phyloP scores from a whole-genome alignment of 2,329 filamentous ascomycete genomes.

The Pseudogymnoascus sp. region DNA sequence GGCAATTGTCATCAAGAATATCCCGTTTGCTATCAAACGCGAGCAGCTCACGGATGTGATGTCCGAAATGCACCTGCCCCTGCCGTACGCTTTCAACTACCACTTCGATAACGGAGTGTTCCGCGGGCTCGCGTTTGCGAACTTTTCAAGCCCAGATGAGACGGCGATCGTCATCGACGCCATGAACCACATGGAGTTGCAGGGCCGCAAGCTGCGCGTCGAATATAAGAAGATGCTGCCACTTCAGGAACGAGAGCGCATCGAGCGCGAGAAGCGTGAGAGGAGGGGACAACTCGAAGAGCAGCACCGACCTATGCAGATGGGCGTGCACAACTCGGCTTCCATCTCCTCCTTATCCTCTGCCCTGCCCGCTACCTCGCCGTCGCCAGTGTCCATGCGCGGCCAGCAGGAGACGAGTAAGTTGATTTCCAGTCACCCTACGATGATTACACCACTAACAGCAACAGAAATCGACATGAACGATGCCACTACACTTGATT shows the following conservation, averaged over 20 bases:
- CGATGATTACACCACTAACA: slow-evolving; percentile 37
- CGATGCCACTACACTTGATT: slow-evolving; percentile 75
- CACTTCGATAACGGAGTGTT: slow-evolving; percentile 99
- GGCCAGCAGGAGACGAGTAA: slow-evolving; percentile 18
- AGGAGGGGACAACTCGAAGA: slow-evolving; percentile 93
- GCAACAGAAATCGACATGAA: slow-evolving; percentile 75
- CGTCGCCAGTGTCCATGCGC: slow-evolving; percentile 27
- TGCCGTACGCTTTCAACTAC: slow-evolving; percentile 98
- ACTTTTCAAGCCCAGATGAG: slow-evolving; percentile 93
- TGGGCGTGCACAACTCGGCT: slow-evolving; percentile 66
- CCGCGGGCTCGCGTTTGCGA: slow-evolving; percentile 89
- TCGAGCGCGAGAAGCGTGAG: slow-evolving; percentile 94
- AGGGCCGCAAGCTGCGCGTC: slow-evolving; percentile 86
- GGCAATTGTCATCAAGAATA: slow-evolving; percentile 99
- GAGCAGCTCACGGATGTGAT: slow-evolving; percentile 88
- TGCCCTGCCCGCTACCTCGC: slow-evolving; percentile 40
- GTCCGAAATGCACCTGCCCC: slow-evolving; percentile 84
- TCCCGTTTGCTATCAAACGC: slow-evolving; percentile 96
- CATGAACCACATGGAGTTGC: slow-evolving; percentile 92
- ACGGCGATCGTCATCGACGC: slow-evolving; percentile 85
- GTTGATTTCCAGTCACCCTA: slow-evolving; percentile 13
- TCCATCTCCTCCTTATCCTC: slow-evolving; percentile 68
- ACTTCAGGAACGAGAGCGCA: slow-evolving; percentile 84
- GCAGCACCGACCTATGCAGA: slow-evolving; percentile 69
- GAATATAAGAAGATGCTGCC: slow-evolving; percentile 99